Conservation (phyloP, 225 moss, liverwort and hornwort genomes). For the Anthoceros angustus region DNA sequence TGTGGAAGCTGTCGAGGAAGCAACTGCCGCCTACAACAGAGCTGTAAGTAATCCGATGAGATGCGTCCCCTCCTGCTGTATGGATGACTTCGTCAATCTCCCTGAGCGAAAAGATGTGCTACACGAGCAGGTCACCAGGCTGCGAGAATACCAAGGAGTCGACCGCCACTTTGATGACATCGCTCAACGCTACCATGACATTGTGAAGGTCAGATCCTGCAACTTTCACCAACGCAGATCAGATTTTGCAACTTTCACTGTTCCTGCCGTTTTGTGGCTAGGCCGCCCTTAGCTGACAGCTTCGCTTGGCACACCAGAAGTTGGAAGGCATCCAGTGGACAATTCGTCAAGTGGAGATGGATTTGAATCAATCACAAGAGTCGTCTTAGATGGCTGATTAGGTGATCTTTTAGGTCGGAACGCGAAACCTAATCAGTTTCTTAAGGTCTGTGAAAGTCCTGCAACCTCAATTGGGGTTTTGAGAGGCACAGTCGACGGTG, state of each 20-base stretch:
- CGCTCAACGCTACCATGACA: conserved; percentile 75
- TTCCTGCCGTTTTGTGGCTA: not conserved
- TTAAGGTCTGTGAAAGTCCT: not conserved
- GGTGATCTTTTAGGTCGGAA: not conserved
- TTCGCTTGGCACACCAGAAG: conserved; percentile 29
- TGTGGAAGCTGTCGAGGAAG: conserved; percentile 85
- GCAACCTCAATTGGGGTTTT: too few relatives aligned
- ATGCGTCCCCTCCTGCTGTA: not conserved
- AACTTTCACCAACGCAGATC: not conserved
- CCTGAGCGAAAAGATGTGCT: not conserved
- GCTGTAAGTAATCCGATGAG: conserved; percentile 35
- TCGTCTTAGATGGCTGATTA: not conserved
- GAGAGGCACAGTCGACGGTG: too few relatives aligned
- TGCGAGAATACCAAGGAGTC: conserved; percentile 89
- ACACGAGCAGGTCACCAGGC: conserved; percentile 50
- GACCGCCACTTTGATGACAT: conserved; percentile 92
- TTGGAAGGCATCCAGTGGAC: conserved; percentile 91
- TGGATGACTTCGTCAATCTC: not conserved
- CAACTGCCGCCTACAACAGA: conserved; percentile 84
- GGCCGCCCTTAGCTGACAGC: not conserved
- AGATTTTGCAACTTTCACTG: not conserved
- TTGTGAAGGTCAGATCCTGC: conserved; percentile 44
- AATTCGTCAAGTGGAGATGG: conserved; percentile 89
- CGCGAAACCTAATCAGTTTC: not conserved
- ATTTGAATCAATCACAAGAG: conserved; percentile 51